Conservation (phyloP, 768 basidiomycete species). For the Butyriboletus loyo region DNA sequence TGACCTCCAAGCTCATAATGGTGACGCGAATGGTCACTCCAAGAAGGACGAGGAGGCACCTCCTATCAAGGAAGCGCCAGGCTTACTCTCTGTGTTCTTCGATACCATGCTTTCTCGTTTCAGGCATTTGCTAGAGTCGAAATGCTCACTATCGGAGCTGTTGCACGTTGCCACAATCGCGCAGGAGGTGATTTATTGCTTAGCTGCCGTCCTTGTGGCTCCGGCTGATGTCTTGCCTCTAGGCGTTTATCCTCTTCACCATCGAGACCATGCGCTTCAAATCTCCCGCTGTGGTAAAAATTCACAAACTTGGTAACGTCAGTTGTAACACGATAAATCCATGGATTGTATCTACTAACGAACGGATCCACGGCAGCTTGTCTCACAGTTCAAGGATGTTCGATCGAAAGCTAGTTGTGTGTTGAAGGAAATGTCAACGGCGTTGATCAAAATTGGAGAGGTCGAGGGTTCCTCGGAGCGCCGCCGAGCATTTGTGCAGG, state of each 20-base stretch:
- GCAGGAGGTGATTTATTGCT: slow-evolving; percentile 56
- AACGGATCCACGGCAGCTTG: slow-evolving; percentile 46
- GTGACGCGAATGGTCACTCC: slow-evolving; percentile 38
- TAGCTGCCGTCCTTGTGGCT: not conserved
- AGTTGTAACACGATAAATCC: slow-evolving; percentile 22
- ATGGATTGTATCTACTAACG: not conserved
- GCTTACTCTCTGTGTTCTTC: slow-evolving; percentile 54
- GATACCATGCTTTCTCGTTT: slow-evolving; percentile 58
- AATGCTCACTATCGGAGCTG: slow-evolving; percentile 47
- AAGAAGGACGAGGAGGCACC: slow-evolving; percentile 77
- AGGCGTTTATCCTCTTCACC: slow-evolving; percentile 72
- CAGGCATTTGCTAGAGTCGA: slow-evolving; percentile 37
- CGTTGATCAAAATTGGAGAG: slow-evolving; percentile 50
- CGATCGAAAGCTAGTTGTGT: slow-evolving; percentile 49
- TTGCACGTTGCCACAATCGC: slow-evolving; percentile 71
- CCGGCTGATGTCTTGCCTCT: not conserved
- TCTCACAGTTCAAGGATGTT: slow-evolving; percentile 61
- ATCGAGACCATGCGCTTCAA: slow-evolving; percentile 77
- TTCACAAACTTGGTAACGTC: slow-evolving; percentile 71
- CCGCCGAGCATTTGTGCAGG: slow-evolving; percentile 50
- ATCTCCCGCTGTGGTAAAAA: slow-evolving; percentile 60
- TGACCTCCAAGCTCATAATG: slow-evolving; percentile 38
- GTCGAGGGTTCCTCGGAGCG: slow-evolving; percentile 49
- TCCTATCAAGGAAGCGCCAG: slow-evolving; percentile 58
- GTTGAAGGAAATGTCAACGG: slow-evolving; percentile 56